A percentile compares a stretch with the other conserved stretches of the same genome.
phyloP scores from a whole-genome alignment of 2,329 filamentous ascomycete genomes.

The Aureobasidium zeae region DNA sequence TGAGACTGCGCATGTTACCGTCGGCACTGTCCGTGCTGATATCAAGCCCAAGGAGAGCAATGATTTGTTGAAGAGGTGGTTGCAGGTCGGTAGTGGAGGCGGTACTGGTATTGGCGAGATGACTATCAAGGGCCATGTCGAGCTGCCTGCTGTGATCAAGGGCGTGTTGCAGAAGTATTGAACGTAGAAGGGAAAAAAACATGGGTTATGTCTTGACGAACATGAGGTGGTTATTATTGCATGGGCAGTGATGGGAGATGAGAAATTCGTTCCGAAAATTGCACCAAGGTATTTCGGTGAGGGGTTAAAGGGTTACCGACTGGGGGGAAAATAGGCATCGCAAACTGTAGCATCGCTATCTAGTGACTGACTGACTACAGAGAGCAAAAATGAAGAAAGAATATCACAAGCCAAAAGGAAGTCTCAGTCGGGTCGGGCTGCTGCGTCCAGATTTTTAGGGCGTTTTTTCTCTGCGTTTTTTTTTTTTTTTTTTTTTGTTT shows the following conservation, averaged over 20 bases:
- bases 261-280: no score
- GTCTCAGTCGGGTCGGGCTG: no score
- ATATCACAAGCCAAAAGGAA: no score
- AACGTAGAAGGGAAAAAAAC: background rate
- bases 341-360: no score
- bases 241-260: background rate
- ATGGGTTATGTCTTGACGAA: slow-evolving; percentile 4
- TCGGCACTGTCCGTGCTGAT: slow-evolving; percentile 64
- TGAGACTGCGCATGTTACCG: slow-evolving; percentile 72
- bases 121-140: slow-evolving; percentile 44
- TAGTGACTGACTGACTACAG: no score
- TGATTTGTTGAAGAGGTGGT: slow-evolving; percentile 66
- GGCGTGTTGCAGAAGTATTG: slow-evolving; percentile 34
- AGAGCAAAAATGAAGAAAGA: no score
- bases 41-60: slow-evolving; percentile 97
- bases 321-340: no score
- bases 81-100: slow-evolving; percentile 48
- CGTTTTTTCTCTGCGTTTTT: no score
- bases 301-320: no score
- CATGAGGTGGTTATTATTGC: background rate
- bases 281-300: no score
- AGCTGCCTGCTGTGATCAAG: slow-evolving; percentile 47
- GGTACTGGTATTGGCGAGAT: slow-evolving; percentile 47
- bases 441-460: no score
- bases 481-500: no score